Evolutionary conservation across 2,329 filamentous ascomycete genomes (phyloP), one percentile per base, ranked within the genome.

Genomic region (Epicoccum nigrum): DNA sequence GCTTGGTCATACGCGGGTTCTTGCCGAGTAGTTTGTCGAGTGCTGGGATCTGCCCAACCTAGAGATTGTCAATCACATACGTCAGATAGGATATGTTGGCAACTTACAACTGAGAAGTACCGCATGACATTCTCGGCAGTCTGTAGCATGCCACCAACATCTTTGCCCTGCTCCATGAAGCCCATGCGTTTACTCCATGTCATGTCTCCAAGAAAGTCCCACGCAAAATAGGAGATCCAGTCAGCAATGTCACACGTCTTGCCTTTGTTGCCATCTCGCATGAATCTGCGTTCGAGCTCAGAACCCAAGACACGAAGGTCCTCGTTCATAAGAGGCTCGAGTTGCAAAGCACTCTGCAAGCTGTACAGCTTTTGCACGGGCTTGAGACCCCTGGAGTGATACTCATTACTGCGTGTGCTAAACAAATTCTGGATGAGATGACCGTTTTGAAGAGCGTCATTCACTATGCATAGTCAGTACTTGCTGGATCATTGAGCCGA

Each of bases 161-260:
- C 76, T 15, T 60, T 58, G 0, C 72, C 75, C 37, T 69, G 55
- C 45, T 77, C 70, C 39, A 78, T 65, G 56, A 78, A 78, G 1
- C 76, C 76, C 7, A 77, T 65, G n/a, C 67, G 68, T 54, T 72
- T 70, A 15, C 69, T 68, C 54, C 76, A 77, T 0, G 71, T 75
- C 44, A 78, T 60, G 33, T 77, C 70, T 1, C 73, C 72, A 1
- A 79, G 58, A 6, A 77, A 61, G 34, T 63, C 59, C 56, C 59
- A 65, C 19, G 64, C 55, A 46, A 69, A 68, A 44, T 56, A 71
- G 6, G 60, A 68, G 25, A 71, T 64, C 69, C 66, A 70, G 25
- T 70, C 63, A 3, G 63, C 59, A 20, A 71, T 67, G 48, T 69
- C 67, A 55, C 64, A 68, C 2, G 65, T 62, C 43, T 64, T 64